Conservation (phyloP, 306 rosid species). For the Acacia crassicarpa region DNA sequence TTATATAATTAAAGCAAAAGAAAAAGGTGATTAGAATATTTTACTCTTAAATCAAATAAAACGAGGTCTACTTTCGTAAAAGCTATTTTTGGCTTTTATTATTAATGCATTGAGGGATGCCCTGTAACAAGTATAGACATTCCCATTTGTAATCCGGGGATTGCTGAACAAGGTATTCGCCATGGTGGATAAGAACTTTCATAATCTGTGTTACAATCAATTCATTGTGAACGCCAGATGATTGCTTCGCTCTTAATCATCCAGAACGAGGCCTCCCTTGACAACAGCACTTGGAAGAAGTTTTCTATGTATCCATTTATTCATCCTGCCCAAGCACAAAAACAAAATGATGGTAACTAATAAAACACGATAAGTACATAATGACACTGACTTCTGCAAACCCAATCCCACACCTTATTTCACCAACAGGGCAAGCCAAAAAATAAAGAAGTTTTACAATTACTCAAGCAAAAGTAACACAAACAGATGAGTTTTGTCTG, state of each 20-base stretch:
- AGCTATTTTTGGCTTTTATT: conserved; percentile 1
- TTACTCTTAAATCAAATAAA: neutral
- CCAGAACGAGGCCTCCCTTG: conserved; percentile 8
- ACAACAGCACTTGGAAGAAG: conserved; percentile 11
- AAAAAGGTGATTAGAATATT: too few relatives aligned
- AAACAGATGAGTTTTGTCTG: neutral
- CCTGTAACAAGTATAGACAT: conserved; percentile 19
- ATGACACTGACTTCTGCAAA: neutral
- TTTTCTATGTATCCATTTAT: conserved; percentile 24
- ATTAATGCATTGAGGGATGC: conserved; percentile 18
- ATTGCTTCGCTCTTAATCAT: conserved; percentile 15
- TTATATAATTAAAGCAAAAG: too few relatives aligned
- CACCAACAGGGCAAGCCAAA: neutral
- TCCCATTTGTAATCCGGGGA: conserved; percentile 10
- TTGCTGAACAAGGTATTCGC: conserved; percentile 16
- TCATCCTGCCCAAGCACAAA: conserved; percentile 53
- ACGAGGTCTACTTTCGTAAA: too few relatives aligned
- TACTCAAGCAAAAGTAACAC: conserved; percentile 8
- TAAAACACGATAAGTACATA: neutral
- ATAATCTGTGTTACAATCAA: neutral
- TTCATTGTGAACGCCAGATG: conserved; percentile 17
- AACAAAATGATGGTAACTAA: conserved; percentile 6
- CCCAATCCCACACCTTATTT: neutral
- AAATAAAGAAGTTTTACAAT: conserved; percentile 14
- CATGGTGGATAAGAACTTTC: neutral